Conservation (phyloP, 1,284 basidiomycete genomes). For the Pascua sp. region DNA sequence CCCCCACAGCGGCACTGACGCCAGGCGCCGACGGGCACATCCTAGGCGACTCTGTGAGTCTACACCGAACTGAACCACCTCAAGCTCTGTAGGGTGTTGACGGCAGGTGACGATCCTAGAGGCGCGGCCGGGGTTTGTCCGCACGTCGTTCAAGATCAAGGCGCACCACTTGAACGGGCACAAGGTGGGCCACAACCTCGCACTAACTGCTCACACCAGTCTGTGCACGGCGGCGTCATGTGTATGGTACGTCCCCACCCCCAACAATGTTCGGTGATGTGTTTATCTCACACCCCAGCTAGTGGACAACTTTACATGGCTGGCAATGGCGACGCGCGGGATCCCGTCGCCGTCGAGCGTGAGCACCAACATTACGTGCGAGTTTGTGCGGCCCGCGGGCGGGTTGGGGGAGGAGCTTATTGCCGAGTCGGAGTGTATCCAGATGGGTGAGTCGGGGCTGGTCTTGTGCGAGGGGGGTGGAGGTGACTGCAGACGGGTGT, state of each 20-base stretch:
- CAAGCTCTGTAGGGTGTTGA: neutral
- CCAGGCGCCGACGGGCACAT: too few relatives aligned
- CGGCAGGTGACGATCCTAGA: constrained; percentile 14
- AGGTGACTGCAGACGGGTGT: too few relatives aligned
- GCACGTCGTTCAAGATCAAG: constrained; percentile 3
- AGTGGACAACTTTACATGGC: constrained; percentile 16
- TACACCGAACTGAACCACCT: too few relatives aligned
- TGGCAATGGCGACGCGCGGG: constrained; percentile 11
- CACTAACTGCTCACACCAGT: neutral
- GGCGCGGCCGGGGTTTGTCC: constrained; percentile 12
- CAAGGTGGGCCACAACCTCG: constrained; percentile 16
- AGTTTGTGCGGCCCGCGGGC: constrained; percentile 15
- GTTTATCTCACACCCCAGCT: constrained; percentile 7
- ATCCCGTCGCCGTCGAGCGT: constrained; percentile 5
- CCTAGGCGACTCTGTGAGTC: too few relatives aligned
- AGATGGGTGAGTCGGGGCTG: constrained; percentile 14
- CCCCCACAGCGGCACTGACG: too few relatives aligned
- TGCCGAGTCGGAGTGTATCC: constrained; percentile 2
- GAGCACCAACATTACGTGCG: constrained; percentile 13
- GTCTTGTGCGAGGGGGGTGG: neutral
- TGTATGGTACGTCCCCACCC: too few relatives aligned
- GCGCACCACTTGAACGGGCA: constrained; percentile 11
- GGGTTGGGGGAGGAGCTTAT: constrained; percentile 8
- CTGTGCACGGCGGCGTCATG: neutral
- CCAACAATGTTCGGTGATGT: neutral